Base-by-base conservation (phyloP, 1,284 basidiomycete genomes). In the Pseudomicrostroma phylloplanum region DNA sequence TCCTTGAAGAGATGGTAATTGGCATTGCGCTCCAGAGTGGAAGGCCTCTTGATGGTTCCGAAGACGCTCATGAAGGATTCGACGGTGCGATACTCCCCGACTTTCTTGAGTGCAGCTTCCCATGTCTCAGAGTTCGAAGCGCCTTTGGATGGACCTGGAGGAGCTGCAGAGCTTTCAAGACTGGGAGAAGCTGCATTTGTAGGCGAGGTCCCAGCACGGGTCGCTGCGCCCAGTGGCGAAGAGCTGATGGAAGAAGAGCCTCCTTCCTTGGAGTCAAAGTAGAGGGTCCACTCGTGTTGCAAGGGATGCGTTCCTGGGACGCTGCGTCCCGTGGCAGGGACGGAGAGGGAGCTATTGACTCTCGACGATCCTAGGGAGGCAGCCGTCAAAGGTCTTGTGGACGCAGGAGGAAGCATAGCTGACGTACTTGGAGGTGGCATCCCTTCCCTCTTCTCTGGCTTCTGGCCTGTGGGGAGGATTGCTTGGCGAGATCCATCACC, bases 1-100 rank as follows among this genome's bases (percentile, higher is more conserved):
- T 86, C 83, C 81, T 96, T 96, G 86, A 96, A 96, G 61, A 96
- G 82, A 77, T 96, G 92, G 76, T 94, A 94, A 81, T 92, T 94
- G 43, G 88, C 88, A 80, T 91, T 90, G 69, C 87, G 87, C 69
- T 91, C 89, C 43, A 96, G 85, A 70, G 86, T 86, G 55, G 89
- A 91, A 1, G 92, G 92, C 1, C 89, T 88, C 79, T 91, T 90
- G 65, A 94, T 85, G 86, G 92, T 93, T 81, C 93, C 92, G 83
- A 93, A 90, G 81, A 91, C 90, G n/a, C 89, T 85, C 76, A 91
- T 92, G 82, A 92, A 96, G 26, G 87, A 85, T 80, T 96, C 89
- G 61, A 96, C 81, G 68, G 76, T 55, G 9, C 63, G 49, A 62
- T 72, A 79, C 23, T 64, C 55, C 43, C 79, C 79, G 41, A 72